These are phyloP conservation scores for Zymoseptoria passerinii DNA, from an alignment of 2,329 filamentous ascomycete genomes.

Conservation along the genomic window DNA sequence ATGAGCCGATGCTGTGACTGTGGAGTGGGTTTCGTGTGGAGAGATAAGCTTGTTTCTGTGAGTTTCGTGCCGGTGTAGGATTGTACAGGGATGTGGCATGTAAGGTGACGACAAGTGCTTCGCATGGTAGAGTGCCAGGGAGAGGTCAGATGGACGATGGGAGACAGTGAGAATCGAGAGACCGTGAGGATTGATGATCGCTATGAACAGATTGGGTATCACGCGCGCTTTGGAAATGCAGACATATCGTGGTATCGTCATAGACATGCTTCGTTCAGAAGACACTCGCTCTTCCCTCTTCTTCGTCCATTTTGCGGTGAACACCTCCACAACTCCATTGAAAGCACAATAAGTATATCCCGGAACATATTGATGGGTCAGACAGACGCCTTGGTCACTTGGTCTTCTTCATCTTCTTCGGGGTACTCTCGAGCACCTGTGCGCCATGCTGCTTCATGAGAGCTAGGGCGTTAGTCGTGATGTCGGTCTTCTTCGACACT, in stretches of 20 bases:
- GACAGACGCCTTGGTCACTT: constrained; percentile 4
- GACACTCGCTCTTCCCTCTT: neutral
- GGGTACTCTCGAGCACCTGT: constrained; percentile 43
- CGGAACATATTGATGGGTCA: neutral
- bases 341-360: neutral
- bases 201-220: neutral
- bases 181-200: neutral
- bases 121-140: neutral
- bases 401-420: constrained; percentile 26
- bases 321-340: neutral
- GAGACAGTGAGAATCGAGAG: neutral
- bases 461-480: constrained; percentile 28
- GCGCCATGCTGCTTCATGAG: constrained; percentile 48
- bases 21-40: neutral
- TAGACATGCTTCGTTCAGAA: neutral
- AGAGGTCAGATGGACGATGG: neutral
- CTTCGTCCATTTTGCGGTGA: neutral
- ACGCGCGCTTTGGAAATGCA: neutral
- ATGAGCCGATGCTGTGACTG: neutral
- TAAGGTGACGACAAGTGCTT: neutral
- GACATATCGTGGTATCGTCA: neutral
- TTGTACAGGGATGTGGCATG: neutral
- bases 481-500: constrained; percentile 42
- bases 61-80: neutral
- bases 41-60: neutral